Evolutionary conservation across 2,329 filamentous ascomycete species (phyloP).

Genomic region (Neocatenulostroma microsporum): DNA sequence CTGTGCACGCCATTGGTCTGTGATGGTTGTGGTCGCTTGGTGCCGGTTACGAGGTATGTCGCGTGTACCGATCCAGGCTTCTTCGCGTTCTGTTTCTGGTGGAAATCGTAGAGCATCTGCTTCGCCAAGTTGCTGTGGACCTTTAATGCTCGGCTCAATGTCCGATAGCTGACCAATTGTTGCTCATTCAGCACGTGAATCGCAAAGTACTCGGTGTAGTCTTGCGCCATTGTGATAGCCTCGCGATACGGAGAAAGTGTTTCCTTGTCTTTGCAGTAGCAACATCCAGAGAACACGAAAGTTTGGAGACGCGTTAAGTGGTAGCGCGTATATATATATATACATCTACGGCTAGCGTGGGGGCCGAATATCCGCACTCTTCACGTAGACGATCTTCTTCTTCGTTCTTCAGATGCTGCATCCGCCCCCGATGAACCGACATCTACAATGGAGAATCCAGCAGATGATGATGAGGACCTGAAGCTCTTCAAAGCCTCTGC

Average conservation of each 20-base stretch:
- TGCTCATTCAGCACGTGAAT: slow-evolving; percentile 69
- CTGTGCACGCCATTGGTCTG: slow-evolving; percentile 33
- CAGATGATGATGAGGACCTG: slow-evolving; percentile 40
- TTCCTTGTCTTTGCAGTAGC: background rate
- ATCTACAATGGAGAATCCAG: slow-evolving; percentile 12
- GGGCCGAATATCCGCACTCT: too few relatives aligned
- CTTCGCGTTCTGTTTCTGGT: slow-evolving; percentile 67
- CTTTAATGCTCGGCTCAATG: slow-evolving; percentile 72
- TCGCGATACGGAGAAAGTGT: background rate
- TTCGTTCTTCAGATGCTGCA: too few relatives aligned
- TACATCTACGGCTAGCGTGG: too few relatives aligned
- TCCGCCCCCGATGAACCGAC: too few relatives aligned
- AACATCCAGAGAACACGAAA: slow-evolving; percentile 1
- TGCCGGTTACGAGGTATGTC: slow-evolving; percentile 81
- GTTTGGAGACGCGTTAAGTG: slow-evolving; percentile 15
- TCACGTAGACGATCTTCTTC: too few relatives aligned
- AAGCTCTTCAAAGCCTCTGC: slow-evolving; percentile 38
- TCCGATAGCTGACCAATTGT: slow-evolving; percentile 73
- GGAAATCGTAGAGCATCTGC: slow-evolving; percentile 82
- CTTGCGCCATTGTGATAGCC: slow-evolving; percentile 37
- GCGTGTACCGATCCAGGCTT: slow-evolving; percentile 71
- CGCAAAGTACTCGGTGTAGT: slow-evolving; percentile 64
- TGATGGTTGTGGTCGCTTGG: slow-evolving; percentile 35
- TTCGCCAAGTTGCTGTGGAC: slow-evolving; percentile 84
- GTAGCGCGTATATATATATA: too few relatives aligned